Conservation (phyloP, 1,284 basidiomycete genomes). For the Takashimella tepidaria region DNA sequence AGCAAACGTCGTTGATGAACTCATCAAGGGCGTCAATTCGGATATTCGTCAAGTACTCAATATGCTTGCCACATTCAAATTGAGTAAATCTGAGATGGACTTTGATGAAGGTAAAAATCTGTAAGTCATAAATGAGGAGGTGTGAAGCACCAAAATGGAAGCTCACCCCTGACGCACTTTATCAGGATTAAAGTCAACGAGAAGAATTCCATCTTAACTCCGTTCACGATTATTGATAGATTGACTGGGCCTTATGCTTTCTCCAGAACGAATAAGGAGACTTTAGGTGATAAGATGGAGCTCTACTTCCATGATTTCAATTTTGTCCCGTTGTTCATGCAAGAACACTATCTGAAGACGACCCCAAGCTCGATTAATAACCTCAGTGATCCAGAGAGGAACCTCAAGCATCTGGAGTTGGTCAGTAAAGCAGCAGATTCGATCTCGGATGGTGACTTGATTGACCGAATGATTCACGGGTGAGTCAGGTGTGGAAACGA, state of each 20-base stretch:
- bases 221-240: conserved; percentile 80
- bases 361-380: conserved; percentile 60
- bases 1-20: conserved; percentile 84
- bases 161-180: neutral
- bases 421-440: conserved; percentile 83
- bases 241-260: conserved; percentile 87
- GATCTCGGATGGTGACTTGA: conserved; percentile 92
- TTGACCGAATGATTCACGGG: conserved; percentile 92
- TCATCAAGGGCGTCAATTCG: conserved; percentile 80
- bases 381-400: conserved; percentile 60
- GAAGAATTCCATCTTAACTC: conserved; percentile 85
- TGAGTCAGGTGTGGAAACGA: conserved; percentile 42
- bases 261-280: conserved; percentile 70
- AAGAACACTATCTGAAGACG: conserved; percentile 90
- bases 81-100: conserved; percentile 71
- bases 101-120: conserved; percentile 86
- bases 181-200: conserved; percentile 78
- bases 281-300: conserved; percentile 87
- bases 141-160: neutral
- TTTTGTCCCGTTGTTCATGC: conserved; percentile 90
- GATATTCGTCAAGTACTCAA: conserved; percentile 96
- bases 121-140: conserved; percentile 52
- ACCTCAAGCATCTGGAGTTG: conserved; percentile 69
- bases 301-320: conserved; percentile 94
- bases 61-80: conserved; percentile 95